Evolutionary conservation across 2,329 filamentous ascomycete genomes (phyloP).

Genomic region (Microcyclospora pomicola): DNA sequence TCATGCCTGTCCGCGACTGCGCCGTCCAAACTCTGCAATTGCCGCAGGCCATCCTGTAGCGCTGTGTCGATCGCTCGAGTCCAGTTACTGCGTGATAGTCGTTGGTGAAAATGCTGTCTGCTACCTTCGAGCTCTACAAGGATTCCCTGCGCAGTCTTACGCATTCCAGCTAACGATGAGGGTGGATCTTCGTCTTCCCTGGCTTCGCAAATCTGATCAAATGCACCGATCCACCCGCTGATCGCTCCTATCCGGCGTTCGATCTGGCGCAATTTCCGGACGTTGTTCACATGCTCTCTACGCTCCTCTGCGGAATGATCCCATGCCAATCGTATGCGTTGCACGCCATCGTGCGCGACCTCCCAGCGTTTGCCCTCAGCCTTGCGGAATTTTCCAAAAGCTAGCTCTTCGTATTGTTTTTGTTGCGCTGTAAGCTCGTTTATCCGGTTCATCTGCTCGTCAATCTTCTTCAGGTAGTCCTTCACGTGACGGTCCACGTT

Average conservation of each 20-base stretch:
- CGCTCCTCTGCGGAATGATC: constrained; percentile 67
- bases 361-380: constrained; percentile 72
- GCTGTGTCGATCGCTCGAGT: constrained; percentile 78
- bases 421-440: constrained; percentile 90
- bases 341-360: constrained; percentile 62
- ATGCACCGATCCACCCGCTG: constrained; percentile 86
- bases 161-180: constrained; percentile 56
- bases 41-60: constrained; percentile 67
- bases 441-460: constrained; percentile 94
- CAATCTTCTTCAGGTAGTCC: constrained; percentile 97
- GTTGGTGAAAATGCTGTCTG: constrained; percentile 79
- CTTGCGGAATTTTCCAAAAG: constrained; percentile 82
- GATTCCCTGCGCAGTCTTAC: constrained; percentile 80
- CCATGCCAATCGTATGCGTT: constrained; percentile 68
- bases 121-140: constrained; percentile 80
- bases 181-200: constrained; percentile 56
- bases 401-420: constrained; percentile 69
- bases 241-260: constrained; percentile 75
- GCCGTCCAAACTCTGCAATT: constrained; percentile 58
- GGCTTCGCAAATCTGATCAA: constrained; percentile 66
- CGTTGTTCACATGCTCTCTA: constrained; percentile 61
- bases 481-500: constrained; percentile 99
- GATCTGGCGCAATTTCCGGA: constrained; percentile 70
- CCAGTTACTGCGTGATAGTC: constrained; percentile 69
- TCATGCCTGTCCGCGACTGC: constrained; percentile 44